A percentile compares a stretch with the other conserved stretches of the same genome.
These are phyloP conservation scores for Naegleria lovaniensis DNA, from an alignment of 208 protist genomes.

Conservation along the genomic window DNA sequence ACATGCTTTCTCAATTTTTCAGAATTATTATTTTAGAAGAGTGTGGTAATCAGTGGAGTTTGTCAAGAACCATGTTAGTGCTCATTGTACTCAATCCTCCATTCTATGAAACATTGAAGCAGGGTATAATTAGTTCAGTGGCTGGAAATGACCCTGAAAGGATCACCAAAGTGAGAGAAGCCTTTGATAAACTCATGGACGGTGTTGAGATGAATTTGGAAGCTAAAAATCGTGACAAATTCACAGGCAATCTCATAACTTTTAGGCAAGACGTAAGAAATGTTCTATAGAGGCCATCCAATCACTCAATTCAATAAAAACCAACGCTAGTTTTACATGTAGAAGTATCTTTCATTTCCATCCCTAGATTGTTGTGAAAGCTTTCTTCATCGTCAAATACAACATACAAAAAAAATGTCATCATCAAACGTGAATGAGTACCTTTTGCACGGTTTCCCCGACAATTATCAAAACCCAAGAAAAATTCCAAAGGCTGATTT, in stretches of 20 bases:
- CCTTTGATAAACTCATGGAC: slow-evolving; percentile 53
- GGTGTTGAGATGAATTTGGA: slow-evolving; percentile 55
- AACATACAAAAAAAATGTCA: background rate
- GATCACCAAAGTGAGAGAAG: slow-evolving; percentile 39
- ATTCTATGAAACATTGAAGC: slow-evolving; percentile 17
- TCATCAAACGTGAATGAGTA: background rate
- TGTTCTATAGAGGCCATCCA: background rate
- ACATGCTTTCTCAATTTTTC: slow-evolving; percentile 43
- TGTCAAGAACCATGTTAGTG: slow-evolving; percentile 48
- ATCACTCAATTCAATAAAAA: too few relatives aligned
- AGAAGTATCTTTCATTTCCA: too few relatives aligned
- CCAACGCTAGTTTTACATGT: too few relatives aligned
- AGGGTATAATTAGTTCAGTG: background rate
- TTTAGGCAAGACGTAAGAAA: slow-evolving; percentile 51
- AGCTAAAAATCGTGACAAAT: slow-evolving; percentile 54
- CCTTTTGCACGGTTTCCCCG: background rate
- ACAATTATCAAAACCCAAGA: slow-evolving; percentile 22
- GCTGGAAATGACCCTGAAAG: background rate
- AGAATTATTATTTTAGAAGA: slow-evolving; percentile 50
- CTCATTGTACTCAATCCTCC: slow-evolving; percentile 40
- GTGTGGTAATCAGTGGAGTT: slow-evolving; percentile 42
- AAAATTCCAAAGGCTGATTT: slow-evolving; percentile 23
- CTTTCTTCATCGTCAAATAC: background rate
- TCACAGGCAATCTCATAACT: slow-evolving; percentile 51
- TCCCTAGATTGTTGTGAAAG: too few relatives aligned